Base-by-base conservation (phyloP, 2,329 filamentous ascomycete genomes). In the Penicillium expansum region DNA sequence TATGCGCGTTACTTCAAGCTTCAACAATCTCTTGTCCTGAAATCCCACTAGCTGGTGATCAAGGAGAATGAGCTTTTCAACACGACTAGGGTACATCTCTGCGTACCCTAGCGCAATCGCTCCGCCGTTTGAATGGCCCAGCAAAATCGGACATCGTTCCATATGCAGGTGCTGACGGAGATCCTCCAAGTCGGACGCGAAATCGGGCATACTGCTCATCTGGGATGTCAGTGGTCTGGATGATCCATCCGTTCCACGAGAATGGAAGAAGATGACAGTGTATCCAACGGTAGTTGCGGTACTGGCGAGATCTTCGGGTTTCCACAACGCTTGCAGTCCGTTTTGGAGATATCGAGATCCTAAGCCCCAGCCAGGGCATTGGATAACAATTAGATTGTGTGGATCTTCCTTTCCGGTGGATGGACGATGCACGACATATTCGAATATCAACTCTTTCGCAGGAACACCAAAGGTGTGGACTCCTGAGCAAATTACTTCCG, bases 141-240 rank as follows among this genome's bases (percentile, higher is more conserved):
- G 6, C 18, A 52, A 13, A 11, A 52, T 30, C 4, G 49, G 49
- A 14, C 44, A 52, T 35, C 0, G 20, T 7, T 33, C 29, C 22
- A 52, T 20, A 33, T 35, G 20, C 11, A 52, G 37, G n/a, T 52
- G 39, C 7, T 27, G 49, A 4, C 49, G 49, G 10, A 52, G 22
- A 35, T 52, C 29, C 20, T 52, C 49, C 11, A 52, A 14, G 29
- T 52, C 49, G 5, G 38, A 52, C 2, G 49, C 49, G 11, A 52
- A 30, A 44, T 52, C 49, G 11, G 38, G 49, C 49, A 52, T 52
- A 10, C 29, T 52, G 29, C 38, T 52, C 49, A 52, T 52, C 5
- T 44, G 38, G 5, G 49, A 44, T 16, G 29, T 11, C 13, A 18
- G 29, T 33, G 38, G 49, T 35, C 20, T 13, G 7, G 38, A 33